A percentile compares a stretch with the other conserved stretches of the same genome.
Conservation (phyloP, 108 stramenopile species). For the Tribonema minus region DNA sequence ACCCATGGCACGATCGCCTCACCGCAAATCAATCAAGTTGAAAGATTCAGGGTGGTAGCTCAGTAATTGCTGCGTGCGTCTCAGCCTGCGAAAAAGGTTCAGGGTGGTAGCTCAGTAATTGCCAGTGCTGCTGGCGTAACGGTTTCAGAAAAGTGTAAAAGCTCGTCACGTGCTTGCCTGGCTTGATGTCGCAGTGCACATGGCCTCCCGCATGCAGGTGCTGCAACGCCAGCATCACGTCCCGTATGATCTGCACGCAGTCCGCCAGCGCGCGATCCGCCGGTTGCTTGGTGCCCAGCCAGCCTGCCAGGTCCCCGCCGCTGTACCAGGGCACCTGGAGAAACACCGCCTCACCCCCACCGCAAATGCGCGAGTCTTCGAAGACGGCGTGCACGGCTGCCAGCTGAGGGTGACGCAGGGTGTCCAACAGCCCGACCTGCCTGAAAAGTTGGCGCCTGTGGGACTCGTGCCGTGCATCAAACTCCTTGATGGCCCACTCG, state of each 20-base stretch:
- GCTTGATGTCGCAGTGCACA: background rate
- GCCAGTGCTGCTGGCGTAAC: too few relatives aligned
- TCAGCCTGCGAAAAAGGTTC: too few relatives aligned
- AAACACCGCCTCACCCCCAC: background rate
- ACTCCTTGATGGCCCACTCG: background rate
- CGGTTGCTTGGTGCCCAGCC: background rate
- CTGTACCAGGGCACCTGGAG: background rate
- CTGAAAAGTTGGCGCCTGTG: background rate
- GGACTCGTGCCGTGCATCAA: background rate
- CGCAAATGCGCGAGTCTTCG: background rate
- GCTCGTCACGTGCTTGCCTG: too few relatives aligned
- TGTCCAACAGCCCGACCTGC: background rate
- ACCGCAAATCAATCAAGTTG: too few relatives aligned
- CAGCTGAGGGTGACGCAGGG: background rate
- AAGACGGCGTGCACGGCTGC: background rate
- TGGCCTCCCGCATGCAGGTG: background rate
- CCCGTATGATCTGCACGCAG: background rate
- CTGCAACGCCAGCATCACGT: background rate
- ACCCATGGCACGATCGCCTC: too few relatives aligned
- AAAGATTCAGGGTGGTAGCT: too few relatives aligned
- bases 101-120: too few relatives aligned
- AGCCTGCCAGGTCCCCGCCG: background rate
- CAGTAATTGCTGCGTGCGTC: too few relatives aligned
- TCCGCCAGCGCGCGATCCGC: background rate
- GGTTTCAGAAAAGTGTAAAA: too few relatives aligned